Evolutionary conservation across 192 early-diverging fungal genomes (phyloP).

Genomic region (Coemansia sp.): DNA sequence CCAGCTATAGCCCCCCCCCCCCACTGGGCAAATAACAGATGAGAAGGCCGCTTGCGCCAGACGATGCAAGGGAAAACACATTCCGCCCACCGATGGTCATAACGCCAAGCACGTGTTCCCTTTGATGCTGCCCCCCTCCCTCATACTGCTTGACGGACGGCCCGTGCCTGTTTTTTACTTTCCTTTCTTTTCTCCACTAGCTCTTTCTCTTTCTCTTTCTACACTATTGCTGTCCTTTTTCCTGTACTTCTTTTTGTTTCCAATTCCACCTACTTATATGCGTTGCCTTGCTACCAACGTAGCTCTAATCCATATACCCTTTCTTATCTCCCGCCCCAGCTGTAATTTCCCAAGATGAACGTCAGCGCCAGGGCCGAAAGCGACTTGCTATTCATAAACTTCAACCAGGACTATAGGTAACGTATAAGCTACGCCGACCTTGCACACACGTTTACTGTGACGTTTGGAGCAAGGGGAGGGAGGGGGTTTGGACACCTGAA

Average conservation of each 20-base stretch:
- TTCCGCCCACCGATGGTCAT: background rate
- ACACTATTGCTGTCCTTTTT: background rate
- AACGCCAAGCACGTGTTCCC: conserved; percentile 7
- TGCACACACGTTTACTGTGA: no score
- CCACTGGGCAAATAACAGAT: background rate
- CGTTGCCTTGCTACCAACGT: conserved; percentile 5
- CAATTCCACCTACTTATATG: background rate
- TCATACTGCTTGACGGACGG: no score
- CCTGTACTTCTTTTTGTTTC: conserved; percentile 6
- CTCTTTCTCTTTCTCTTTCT: background rate
- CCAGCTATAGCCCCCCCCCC: conserved; percentile 12
- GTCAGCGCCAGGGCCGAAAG: conserved; percentile 61
- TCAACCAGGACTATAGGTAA: conserved; percentile 80
- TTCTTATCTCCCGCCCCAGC: background rate
- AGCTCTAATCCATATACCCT: background rate
- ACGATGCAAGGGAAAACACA: no score
- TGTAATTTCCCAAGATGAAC: conserved; percentile 60
- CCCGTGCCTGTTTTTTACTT: background rate
- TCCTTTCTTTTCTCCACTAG: background rate
- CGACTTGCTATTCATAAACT: conserved; percentile 80
- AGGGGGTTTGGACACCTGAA: no score
- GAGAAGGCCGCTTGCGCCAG: no score
- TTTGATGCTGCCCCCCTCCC: background rate
- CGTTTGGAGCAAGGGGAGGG: no score
- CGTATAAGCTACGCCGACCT: background rate